These are phyloP conservation scores for Phaffia australis DNA, from an alignment of 768 basidiomycete genomes.

Conservation along the genomic window DNA sequence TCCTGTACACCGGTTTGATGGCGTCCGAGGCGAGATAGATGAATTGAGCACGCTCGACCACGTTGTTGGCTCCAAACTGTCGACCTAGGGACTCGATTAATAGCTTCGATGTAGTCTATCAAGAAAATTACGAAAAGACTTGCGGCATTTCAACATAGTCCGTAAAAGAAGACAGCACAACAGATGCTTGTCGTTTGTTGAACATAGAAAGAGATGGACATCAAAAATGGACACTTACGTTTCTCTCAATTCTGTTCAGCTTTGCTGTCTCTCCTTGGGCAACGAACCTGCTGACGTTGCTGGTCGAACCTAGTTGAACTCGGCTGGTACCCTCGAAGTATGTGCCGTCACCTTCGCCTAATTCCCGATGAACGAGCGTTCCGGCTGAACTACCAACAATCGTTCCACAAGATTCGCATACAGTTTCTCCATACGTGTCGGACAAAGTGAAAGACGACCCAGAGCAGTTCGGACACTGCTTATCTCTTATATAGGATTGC, in stretches of 20 bases:
- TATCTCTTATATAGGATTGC: too few species aligned
- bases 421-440: conserved; percentile 17
- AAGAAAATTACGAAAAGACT: not conserved
- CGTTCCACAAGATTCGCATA: conserved; percentile 21
- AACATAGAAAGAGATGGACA: not conserved
- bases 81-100: conserved; percentile 18
- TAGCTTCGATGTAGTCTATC: not conserved
- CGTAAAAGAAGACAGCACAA: not conserved
- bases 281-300: not conserved
- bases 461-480: too few species aligned
- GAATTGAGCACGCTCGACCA: conserved; percentile 12
- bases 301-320: not conserved
- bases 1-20: conserved; percentile 7
- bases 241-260: conserved; percentile 10
- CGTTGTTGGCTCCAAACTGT: not conserved
- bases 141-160: too few species aligned
- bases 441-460: conserved; percentile 1
- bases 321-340: conserved; percentile 4
- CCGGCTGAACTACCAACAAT: not conserved
- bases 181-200: not conserved
- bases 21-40: conserved; percentile 2
- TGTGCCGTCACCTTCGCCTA: conserved; percentile 8
- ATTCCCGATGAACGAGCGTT: conserved; percentile 15
- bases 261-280: conserved; percentile 7
- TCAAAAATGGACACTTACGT: not conserved